Evolutionary conservation across 805 yeast species (phyloP).

Genomic region (Huiozyma sinensis): DNA sequence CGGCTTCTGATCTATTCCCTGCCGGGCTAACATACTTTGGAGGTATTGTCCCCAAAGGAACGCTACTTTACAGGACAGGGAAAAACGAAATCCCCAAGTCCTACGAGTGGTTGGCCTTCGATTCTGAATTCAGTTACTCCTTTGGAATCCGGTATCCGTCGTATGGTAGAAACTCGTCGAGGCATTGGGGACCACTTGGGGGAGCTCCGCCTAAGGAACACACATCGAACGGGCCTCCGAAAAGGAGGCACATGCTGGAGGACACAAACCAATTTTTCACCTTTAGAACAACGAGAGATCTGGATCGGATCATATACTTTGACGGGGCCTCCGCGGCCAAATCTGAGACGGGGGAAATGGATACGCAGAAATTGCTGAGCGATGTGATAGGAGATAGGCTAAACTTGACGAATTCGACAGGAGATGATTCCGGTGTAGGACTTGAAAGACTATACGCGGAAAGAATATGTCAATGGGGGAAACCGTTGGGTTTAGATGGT

Average conservation of each 20-base stretch:
- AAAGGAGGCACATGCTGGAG: constrained; percentile 1
- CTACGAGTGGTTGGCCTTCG: constrained; percentile 58
- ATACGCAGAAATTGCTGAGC: constrained; percentile 39
- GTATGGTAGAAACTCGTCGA: constrained; percentile 13
- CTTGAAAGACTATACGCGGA: constrained; percentile 39
- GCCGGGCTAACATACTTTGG: constrained; percentile 49
- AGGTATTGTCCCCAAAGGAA: constrained; percentile 49
- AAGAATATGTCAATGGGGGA: constrained; percentile 44
- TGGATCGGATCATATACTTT: constrained; percentile 40
- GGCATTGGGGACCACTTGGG: background rate
- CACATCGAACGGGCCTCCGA: constrained; percentile 1
- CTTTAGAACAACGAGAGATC: constrained; percentile 37
- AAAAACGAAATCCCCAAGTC: constrained; percentile 33
- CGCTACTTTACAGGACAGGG: constrained; percentile 47
- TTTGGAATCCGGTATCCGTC: constrained; percentile 29
- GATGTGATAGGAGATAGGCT: constrained; percentile 15
- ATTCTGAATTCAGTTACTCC: constrained; percentile 46
- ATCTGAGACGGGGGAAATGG: constrained; percentile 48
- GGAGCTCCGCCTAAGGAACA: background rate
- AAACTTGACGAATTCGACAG: constrained; percentile 7
- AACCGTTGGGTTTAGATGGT: constrained; percentile 47
- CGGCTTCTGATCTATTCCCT: constrained; percentile 42
- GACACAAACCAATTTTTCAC: constrained; percentile 25
- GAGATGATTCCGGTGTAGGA: constrained; percentile 16
- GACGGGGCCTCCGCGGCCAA: constrained; percentile 68